Evolutionary conservation across 441 rosid genomes (phyloP).

Genomic region (Gossypium trilobum): DNA sequence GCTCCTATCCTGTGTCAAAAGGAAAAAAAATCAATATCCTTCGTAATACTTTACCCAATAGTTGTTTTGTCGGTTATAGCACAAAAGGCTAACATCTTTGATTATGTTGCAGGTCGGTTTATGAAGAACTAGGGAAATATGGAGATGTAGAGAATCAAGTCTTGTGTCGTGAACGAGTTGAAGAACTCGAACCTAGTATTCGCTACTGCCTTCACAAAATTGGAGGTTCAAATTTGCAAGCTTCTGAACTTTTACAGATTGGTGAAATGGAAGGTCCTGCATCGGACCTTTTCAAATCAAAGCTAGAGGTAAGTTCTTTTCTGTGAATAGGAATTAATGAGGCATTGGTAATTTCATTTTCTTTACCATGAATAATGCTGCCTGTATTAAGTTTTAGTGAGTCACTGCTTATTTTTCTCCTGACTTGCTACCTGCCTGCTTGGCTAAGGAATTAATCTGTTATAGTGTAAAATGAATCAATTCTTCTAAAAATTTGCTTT

Average conservation of each 20-base stretch:
- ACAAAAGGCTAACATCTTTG: slow-evolving; percentile 9
- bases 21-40: background rate
- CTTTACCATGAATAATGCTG: background rate
- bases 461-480: background rate
- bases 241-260: slow-evolving; percentile 79
- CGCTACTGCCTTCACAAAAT: slow-evolving; percentile 89
- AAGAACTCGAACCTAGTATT: slow-evolving; percentile 93
- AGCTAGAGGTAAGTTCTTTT: slow-evolving; percentile 51
- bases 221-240: slow-evolving; percentile 75
- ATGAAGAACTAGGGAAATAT: slow-evolving; percentile 95
- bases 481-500: background rate
- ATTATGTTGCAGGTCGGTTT: slow-evolving; percentile 61
- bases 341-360: background rate
- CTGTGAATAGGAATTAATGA: background rate
- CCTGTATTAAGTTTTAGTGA: background rate
- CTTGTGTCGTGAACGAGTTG: slow-evolving; percentile 89
- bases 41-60: background rate
- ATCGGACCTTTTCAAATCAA: slow-evolving; percentile 80
- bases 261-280: slow-evolving; percentile 95
- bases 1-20: background rate
- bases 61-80: slow-evolving; percentile 6
- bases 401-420: background rate
- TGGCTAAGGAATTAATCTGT: background rate
- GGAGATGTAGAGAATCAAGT: slow-evolving; percentile 95
- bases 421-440: background rate